Conservation (phyloP, 257 asterid genomes). For the Jacaranda copaia region DNA sequence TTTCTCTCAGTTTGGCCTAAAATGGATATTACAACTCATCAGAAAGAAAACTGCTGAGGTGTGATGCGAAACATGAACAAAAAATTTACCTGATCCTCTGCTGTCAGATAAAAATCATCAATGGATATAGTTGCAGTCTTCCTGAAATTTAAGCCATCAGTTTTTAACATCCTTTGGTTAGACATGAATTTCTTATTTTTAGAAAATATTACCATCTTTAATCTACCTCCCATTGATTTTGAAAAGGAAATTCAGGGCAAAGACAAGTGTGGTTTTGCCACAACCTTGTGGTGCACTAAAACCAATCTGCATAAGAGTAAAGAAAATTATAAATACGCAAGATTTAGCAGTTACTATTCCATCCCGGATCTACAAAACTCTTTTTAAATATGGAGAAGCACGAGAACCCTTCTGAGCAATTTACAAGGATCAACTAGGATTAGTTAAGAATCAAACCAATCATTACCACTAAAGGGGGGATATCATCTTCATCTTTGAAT, state of each 20-base stretch:
- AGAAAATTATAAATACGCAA: constrained; percentile 22
- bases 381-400: not conserved
- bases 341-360: constrained; percentile 28
- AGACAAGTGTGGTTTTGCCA: constrained; percentile 97
- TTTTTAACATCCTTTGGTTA: constrained; percentile 45
- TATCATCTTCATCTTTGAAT: constrained; percentile 71
- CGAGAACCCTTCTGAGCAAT: not conserved
- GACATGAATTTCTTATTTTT: constrained; percentile 28
- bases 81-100: constrained; percentile 77
- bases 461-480: constrained; percentile 92
- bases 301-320: constrained; percentile 78
- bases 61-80: constrained; percentile 19
- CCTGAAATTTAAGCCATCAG: constrained; percentile 63
- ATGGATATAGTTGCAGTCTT: constrained; percentile 85
- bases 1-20: constrained; percentile 82
- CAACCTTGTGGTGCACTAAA: constrained; percentile 99
- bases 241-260: constrained; percentile 89
- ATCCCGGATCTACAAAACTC: not conserved
- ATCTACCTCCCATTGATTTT: constrained; percentile 86
- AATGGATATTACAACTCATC: constrained; percentile 32
- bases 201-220: constrained; percentile 52
- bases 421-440: constrained; percentile 20
- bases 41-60: constrained; percentile 15
- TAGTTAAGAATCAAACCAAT: constrained; percentile 26
- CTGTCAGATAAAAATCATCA: constrained; percentile 96